Evolutionary conservation across 2,329 filamentous ascomycete species (phyloP).

Genomic region (Paraphoma chrysanthemicola): DNA sequence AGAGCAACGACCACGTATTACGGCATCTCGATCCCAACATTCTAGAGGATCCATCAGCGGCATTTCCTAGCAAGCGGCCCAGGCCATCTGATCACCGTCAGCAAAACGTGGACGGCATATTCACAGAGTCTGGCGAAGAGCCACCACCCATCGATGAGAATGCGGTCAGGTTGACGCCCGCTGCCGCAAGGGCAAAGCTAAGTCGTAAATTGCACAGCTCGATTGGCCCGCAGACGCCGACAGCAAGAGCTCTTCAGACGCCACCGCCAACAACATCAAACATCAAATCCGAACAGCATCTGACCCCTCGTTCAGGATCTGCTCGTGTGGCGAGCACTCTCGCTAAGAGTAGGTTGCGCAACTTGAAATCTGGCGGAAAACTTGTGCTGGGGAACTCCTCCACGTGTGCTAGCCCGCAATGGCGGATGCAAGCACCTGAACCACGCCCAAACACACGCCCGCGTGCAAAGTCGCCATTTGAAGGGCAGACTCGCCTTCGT

Average conservation of each 20-base stretch:
- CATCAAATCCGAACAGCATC: conserved; percentile 22
- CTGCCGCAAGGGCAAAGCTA: conserved; percentile 31
- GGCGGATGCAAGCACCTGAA: conserved; percentile 26
- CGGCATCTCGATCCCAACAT: conserved; percentile 36
- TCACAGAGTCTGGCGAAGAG: conserved; percentile 38
- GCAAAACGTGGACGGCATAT: conserved; percentile 16
- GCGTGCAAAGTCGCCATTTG: conserved; percentile 4
- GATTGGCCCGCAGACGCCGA: conserved; percentile 19
- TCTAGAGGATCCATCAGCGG: conserved; percentile 16
- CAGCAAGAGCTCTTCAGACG: conserved; percentile 11
- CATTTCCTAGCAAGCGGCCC: conserved; percentile 26
- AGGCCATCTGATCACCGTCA: conserved; percentile 13
- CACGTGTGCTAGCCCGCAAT: conserved; percentile 21
- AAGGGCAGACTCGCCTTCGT: conserved; percentile 50
- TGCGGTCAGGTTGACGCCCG: conserved; percentile 23
- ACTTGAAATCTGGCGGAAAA: not conserved
- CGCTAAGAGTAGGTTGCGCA: not conserved
- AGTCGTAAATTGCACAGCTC: conserved; percentile 27
- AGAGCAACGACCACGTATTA: conserved; percentile 16
- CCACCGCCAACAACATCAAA: conserved; percentile 15
- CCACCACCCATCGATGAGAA: conserved; percentile 22
- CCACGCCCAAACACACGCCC: conserved; percentile 16
- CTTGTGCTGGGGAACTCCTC: not conserved
- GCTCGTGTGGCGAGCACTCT: conserved; percentile 10
- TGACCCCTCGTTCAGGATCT: conserved; percentile 14